phyloP scores from a whole-genome alignment of 2,329 filamentous ascomycete genomes.

The Pezicula rhizophila region DNA sequence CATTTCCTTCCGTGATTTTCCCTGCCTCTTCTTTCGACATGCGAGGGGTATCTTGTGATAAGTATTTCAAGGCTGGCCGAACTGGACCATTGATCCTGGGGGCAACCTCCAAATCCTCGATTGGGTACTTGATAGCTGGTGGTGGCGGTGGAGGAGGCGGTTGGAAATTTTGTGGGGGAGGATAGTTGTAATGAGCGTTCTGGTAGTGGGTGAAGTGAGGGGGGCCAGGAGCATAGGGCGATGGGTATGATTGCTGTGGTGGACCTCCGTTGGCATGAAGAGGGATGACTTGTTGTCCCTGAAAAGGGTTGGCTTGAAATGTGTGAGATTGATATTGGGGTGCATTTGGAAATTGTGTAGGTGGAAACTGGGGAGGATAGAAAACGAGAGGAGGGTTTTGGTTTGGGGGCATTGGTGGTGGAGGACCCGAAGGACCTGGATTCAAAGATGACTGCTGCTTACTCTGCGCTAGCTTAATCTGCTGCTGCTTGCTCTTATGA shows the following conservation, averaged over 20 bases:
- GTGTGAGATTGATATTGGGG: constrained; percentile 23
- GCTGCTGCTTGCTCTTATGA: constrained; percentile 55
- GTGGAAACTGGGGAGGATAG: constrained; percentile 7
- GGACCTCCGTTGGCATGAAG: background rate
- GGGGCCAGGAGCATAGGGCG: constrained; percentile 1
- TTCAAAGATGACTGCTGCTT: constrained; percentile 31
- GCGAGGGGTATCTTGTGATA: constrained; percentile 59
- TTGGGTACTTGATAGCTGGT: constrained; percentile 84
- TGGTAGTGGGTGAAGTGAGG: constrained; percentile 31
- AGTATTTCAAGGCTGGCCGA: constrained; percentile 72
- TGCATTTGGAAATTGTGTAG: constrained; percentile 3
- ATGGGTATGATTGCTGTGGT: background rate
- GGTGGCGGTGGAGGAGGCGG: constrained; percentile 63
- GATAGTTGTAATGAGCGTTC: constrained; percentile 38
- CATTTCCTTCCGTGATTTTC: constrained; percentile 41
- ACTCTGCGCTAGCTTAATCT: constrained; percentile 31
- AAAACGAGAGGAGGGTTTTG: constrained; percentile 14
- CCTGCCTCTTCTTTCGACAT: constrained; percentile 32
- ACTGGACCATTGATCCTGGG: constrained; percentile 54
- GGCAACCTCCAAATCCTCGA: constrained; percentile 83
- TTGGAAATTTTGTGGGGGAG: constrained; percentile 39
- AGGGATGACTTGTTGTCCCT: constrained; percentile 1
- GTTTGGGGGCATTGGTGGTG: constrained; percentile 3
- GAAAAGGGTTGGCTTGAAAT: constrained; percentile 19
- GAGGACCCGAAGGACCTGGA: constrained; percentile 21